phyloP scores from a whole-genome alignment of 2,329 filamentous ascomycete species.

The Stagonosporopsis tanaceti region DNA sequence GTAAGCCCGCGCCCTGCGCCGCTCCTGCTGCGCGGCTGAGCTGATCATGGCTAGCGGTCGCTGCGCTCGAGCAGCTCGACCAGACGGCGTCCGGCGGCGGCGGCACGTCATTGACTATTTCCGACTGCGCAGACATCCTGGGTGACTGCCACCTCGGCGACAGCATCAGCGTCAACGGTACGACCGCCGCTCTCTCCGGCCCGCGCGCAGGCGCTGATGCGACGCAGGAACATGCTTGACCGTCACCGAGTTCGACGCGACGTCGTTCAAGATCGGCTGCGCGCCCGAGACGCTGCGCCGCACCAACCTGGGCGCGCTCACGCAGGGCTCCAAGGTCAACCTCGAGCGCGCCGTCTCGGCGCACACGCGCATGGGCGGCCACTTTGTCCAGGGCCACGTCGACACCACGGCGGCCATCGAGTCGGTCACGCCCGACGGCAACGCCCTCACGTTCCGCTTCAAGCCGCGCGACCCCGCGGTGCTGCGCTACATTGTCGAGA shows the following conservation, averaged over 20 bases:
- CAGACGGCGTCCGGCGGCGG: slow-evolving; percentile 73
- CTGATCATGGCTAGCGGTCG: slow-evolving; percentile 70
- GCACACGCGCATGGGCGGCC: slow-evolving; percentile 93
- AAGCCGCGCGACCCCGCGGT: slow-evolving; percentile 73
- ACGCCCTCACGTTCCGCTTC: slow-evolving; percentile 87
- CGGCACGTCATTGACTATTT: slow-evolving; percentile 90
- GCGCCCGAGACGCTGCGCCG: slow-evolving; percentile 95
- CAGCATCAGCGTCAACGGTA: slow-evolving; percentile 92
- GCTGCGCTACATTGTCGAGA: slow-evolving; percentile 90
- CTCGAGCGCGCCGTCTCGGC: slow-evolving; percentile 92
- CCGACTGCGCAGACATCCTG: slow-evolving; percentile 77
- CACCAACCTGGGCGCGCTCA: slow-evolving; percentile 86
- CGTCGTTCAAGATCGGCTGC: slow-evolving; percentile 86
- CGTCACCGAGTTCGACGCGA: slow-evolving; percentile 73
- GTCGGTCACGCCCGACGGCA: slow-evolving; percentile 79
- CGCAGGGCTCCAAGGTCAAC: slow-evolving; percentile 75
- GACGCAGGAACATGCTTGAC: slow-evolving; percentile 80
- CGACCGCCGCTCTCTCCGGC: not conserved
- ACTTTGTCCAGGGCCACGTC: slow-evolving; percentile 98
- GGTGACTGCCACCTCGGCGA: slow-evolving; percentile 86
- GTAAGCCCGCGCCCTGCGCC: slow-evolving; percentile 60
- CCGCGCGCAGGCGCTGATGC: slow-evolving; percentile 8
- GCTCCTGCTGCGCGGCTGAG: slow-evolving; percentile 27
- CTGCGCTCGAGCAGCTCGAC: slow-evolving; percentile 80
- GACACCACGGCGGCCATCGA: slow-evolving; percentile 84